Percentiles rank a stretch among this genome's conserved stretches.
These are phyloP conservation scores for Globisporangium mamillatum DNA, from an alignment of 352 stramenopile species.

Conservation along the genomic window DNA sequence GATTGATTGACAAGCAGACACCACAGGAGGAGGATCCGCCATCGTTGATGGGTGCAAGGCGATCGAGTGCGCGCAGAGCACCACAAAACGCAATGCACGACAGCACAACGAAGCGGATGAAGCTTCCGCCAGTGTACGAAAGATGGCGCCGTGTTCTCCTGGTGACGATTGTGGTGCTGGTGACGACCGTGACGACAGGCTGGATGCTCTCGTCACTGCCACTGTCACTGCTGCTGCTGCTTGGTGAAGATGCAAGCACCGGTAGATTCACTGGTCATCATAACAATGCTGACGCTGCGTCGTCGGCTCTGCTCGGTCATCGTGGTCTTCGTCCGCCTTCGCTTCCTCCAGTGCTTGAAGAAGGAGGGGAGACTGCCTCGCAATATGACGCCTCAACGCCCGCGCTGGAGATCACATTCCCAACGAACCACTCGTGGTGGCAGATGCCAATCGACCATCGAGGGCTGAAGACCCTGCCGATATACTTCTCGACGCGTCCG, in stretches of 20 bases:
- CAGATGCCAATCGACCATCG: constrained; percentile 20
- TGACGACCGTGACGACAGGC: background rate
- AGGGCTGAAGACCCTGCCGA: constrained; percentile 13
- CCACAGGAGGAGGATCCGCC: background rate
- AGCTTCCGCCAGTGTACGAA: background rate
- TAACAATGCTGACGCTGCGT: background rate
- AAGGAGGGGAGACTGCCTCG: background rate
- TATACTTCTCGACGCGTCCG: constrained; percentile 27
- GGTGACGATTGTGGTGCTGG: background rate
- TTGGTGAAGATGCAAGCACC: background rate
- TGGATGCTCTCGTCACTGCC: background rate
- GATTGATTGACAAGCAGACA: constrained; percentile 5
- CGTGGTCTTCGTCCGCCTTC: background rate
- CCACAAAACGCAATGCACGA: background rate
- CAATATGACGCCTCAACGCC: background rate
- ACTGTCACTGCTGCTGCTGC: background rate
- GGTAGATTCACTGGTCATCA: background rate
- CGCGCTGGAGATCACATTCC: constrained; percentile 28
- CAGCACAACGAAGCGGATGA: background rate
- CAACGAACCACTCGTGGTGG: constrained; percentile 35
- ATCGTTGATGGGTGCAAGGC: constrained; percentile 1
- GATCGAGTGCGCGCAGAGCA: background rate
- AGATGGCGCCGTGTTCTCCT: background rate
- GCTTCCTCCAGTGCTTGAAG: background rate
- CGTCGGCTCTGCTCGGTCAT: background rate